Evolutionary conservation across 108 stramenopile genomes (phyloP), one percentile per base, ranked within the genome.

Genomic region (Skeletonema tropicum): DNA sequence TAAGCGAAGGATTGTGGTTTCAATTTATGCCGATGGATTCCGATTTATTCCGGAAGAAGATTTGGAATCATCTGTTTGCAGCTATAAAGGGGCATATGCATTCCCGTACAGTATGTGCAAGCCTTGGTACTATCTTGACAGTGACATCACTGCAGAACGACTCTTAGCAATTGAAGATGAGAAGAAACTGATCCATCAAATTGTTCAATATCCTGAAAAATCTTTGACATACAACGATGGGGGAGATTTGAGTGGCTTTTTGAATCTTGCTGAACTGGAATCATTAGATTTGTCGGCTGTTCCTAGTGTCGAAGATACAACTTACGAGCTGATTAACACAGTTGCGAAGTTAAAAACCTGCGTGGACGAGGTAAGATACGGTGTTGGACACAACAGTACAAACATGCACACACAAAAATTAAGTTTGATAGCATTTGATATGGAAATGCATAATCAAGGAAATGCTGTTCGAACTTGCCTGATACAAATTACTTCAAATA

Each of bases 371-470:
- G 63, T 92, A 19, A 65, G 60, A 59, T 73, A 55, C 39, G 75
- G 75, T 42, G 17, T 59, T 35, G 49, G 60, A 31, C 14, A 57
- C 29, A 59, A 35, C 49, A 2, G 58, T n/a, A 60, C 36, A 45
- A 30, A 21, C 26, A n/a, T 8, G 17, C 33, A 38, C 32, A 30
- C 46, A 23, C 11, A 52, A 11, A 74, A 17, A 29, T 48, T 79
- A 14, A 64, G 55, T 14, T 88, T 89, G 62, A 55, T 95, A 69
- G 94, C 80, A 17, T 93, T 96, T 87, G 94, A 96, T 83, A 49
- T 96, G 66, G 95, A 96, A 63, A 83, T 85, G 74, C 77, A 86
- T 81, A 91, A 90, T 66, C 38, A 45, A 30, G 39, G 60, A 14
- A 61, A 42, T 14, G 57, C 68, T 75, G 21, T 74, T 1, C 52